Base-by-base conservation (phyloP, 2,329 filamentous ascomycete genomes). In the Ceratocystis eucalypticola region DNA sequence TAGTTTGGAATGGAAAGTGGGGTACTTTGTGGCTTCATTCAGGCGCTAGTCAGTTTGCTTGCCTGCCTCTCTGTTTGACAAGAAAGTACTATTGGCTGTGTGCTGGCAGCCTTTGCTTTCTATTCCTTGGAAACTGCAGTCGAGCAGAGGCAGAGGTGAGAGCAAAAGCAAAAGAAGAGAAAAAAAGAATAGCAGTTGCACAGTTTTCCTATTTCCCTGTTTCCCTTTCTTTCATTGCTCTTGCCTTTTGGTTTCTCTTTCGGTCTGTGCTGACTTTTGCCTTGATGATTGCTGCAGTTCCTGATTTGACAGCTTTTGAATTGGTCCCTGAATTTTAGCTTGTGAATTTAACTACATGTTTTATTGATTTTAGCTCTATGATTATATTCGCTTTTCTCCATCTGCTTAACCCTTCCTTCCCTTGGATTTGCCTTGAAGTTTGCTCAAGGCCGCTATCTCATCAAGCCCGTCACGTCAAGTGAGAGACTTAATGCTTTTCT, bases 221-320 rank as follows among this genome's bases (percentile, higher is more conserved):
- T 17, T 37, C n/a, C 15, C n/a, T 37, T 57, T 59, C 22, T 7
- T 53, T 2, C 48, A 5, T 59, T 37, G 25, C 5, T 37, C 55
- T 37, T 30, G 25, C 55, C 30, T 25, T 37, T 59, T 5, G 30
- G 17, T 4, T 25, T 37, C 30, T 30, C 28, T 25, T n/a, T 59
- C 7, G 55, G 55, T 59, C 55, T 59, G 55, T 59, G 55, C 55
- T 37, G 55, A 59, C 55, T 59, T 53, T 59, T 59, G 55, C 55
- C 55, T 4, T 59, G 30, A 59, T 59, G 55, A 37, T 30, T 25
- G 15, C 25, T 37, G 55, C 55, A 25, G 55, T 59, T 59, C 55
- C 55, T 59, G 55, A 33, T 37, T 59, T 59, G 55, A 59, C 55
- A 59, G 55, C 55, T 59, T 41, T 59, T 59, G 28, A 37, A 33